phyloP scores from a whole-genome alignment of 345 rosid genomes.

The Eucalyptus cloeziana region DNA sequence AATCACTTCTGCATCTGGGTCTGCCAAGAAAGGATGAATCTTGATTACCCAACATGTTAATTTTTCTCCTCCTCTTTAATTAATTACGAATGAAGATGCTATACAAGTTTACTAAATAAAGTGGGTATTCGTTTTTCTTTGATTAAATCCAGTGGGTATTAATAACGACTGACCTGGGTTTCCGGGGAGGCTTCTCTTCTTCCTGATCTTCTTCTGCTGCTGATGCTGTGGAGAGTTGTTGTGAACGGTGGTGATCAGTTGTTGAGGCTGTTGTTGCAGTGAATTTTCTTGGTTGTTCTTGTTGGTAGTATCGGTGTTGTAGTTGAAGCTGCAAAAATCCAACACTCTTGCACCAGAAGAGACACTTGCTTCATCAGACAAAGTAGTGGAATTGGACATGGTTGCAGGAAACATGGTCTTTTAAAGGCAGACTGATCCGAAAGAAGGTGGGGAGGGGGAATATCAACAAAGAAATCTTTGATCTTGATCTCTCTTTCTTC shows the following conservation, averaged over 20 bases:
- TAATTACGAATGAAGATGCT: not conserved
- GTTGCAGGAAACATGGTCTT: constrained; percentile 43
- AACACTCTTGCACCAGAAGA: constrained; percentile 46
- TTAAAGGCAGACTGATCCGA: constrained; percentile 30
- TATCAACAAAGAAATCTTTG: constrained; percentile 4
- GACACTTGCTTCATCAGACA: constrained; percentile 59
- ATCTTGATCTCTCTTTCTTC: not conserved
- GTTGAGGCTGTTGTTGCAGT: not conserved
- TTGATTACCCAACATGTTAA: not conserved
- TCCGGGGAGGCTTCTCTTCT: constrained; percentile 84
- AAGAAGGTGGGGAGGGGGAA: not conserved
- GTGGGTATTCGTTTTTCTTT: not conserved
- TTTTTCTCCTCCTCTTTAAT: not conserved
- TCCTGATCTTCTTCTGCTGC: constrained; percentile 47
- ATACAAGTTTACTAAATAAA: not conserved
- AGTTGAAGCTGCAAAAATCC: constrained; percentile 30
- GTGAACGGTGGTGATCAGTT: constrained; percentile 9
- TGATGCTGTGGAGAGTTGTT: constrained; percentile 13
- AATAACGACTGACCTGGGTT: constrained; percentile 55
- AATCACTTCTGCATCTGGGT: constrained; percentile 88
- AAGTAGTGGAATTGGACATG: constrained; percentile 48
- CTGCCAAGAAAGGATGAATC: constrained; percentile 12
- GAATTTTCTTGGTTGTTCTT: not conserved
- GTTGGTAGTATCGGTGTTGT: not conserved
- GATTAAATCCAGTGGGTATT: not conserved